Conservation (phyloP, 345 rosid species). For the Turnera subulata region DNA sequence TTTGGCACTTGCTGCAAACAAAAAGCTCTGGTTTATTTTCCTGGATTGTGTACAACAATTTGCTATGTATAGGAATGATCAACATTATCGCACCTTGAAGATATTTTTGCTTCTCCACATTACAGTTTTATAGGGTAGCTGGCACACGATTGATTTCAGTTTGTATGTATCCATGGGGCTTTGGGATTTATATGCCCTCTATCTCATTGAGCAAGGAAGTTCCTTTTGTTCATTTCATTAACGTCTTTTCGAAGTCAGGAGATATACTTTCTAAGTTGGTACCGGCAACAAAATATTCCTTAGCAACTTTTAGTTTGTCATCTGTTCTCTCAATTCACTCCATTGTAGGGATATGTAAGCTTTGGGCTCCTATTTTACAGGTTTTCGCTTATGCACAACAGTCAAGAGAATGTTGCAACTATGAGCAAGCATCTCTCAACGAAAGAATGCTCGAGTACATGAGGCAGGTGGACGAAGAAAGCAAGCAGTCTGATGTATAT, state of each 20-base stretch:
- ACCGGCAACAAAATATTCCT: background rate
- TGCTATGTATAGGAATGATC: too few relatives aligned
- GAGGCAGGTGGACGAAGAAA: slow-evolving; percentile 60
- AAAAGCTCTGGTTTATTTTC: background rate
- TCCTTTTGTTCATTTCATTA: too few relatives aligned
- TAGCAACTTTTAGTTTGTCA: background rate
- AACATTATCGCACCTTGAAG: too few relatives aligned
- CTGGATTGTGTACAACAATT: background rate
- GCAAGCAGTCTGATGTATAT: slow-evolving; percentile 27
- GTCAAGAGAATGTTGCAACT: slow-evolving; percentile 75
- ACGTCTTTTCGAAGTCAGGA: too few relatives aligned
- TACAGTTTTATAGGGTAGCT: too few relatives aligned
- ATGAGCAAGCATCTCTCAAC: slow-evolving; percentile 65
- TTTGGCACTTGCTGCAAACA: too few relatives aligned
- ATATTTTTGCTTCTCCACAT: too few relatives aligned
- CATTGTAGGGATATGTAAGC: background rate
- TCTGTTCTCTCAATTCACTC: background rate
- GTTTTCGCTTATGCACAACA: slow-evolving; percentile 76
- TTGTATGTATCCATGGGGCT: too few relatives aligned
- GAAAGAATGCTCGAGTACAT: slow-evolving; percentile 74
- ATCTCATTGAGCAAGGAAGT: too few relatives aligned
- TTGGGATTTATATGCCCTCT: too few relatives aligned
- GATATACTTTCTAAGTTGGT: background rate
- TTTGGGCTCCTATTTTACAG: slow-evolving; percentile 25
- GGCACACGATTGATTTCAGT: too few relatives aligned